phyloP scores from a whole-genome alignment of 73 alveolate species.

The Tetrahymena thermophila region DNA sequence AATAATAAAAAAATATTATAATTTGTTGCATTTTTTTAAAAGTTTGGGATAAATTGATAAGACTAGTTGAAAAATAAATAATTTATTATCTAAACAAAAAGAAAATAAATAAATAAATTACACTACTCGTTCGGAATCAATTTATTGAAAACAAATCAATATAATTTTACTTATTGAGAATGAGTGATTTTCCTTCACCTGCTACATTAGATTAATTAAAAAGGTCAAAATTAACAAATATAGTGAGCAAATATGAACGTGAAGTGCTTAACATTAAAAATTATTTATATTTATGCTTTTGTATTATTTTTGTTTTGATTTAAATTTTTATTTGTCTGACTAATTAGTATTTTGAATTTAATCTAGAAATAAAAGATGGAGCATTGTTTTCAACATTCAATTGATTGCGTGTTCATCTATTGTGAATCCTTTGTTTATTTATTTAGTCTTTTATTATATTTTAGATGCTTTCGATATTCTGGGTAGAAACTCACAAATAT shows the following conservation, averaged over 20 bases:
- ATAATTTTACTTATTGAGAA: not conserved
- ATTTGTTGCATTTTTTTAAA: no score
- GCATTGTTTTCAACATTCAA: not conserved
- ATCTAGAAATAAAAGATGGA: not conserved
- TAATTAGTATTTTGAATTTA: no score
- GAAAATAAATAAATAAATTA: no score
- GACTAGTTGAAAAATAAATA: not conserved
- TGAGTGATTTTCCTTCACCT: not conserved
- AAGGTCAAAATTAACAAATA: not conserved
- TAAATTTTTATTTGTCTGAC: not conserved
- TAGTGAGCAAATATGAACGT: not conserved
- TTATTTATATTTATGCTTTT: not conserved
- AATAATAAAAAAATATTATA: no score
- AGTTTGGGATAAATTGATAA: not conserved
- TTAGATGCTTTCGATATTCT: no score
- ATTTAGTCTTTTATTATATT: no score
- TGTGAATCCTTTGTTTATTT: not conserved
- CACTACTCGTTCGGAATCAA: not conserved
- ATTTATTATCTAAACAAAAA: no score
- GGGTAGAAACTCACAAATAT: not conserved
- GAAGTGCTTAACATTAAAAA: not conserved
- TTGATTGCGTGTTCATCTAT: not conserved
- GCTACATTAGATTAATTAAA: not conserved
- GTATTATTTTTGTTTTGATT: not conserved
- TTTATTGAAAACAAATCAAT: not conserved